Evolutionary conservation across 2,329 filamentous ascomycete species (phyloP).

Genomic region (Sporothrix humicola): DNA sequence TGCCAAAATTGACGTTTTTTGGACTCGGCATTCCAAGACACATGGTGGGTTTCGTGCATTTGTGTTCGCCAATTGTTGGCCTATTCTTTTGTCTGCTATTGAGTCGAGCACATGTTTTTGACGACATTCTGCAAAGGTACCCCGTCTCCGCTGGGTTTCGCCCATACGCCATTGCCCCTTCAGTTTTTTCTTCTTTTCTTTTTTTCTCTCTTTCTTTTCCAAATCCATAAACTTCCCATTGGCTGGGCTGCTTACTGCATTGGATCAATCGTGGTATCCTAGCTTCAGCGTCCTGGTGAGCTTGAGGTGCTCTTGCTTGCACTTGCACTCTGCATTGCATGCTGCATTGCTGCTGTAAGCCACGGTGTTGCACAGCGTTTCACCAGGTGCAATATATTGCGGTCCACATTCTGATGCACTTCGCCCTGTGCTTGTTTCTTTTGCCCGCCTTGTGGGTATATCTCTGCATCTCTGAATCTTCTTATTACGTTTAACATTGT

Average conservation of each 20-base stretch:
- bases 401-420: conserved; percentile 19
- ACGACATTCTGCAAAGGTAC: neutral
- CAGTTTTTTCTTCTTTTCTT: too few species aligned
- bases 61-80: neutral
- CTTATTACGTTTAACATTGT: neutral
- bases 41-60: neutral
- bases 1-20: neutral
- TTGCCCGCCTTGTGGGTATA: neutral
- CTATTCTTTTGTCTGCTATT: neutral
- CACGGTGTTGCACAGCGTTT: conserved; percentile 18
- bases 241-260: conserved; percentile 27
- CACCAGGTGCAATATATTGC: conserved; percentile 9
- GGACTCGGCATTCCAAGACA: neutral
- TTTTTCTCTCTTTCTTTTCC: neutral
- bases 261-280: neutral
- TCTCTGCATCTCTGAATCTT: neutral
- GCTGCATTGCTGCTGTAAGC: conserved; percentile 3
- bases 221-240: neutral
- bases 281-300: neutral
- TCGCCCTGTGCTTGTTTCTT: neutral
- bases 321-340: conserved; percentile 8
- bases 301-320: neutral
- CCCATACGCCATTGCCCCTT: neutral
- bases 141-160: neutral
- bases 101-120: conserved; percentile 14